Percentiles rank a stretch among this genome's conserved stretches.
Conservation (phyloP, 768 basidiomycete species). For the Lyophyllum atratum region DNA sequence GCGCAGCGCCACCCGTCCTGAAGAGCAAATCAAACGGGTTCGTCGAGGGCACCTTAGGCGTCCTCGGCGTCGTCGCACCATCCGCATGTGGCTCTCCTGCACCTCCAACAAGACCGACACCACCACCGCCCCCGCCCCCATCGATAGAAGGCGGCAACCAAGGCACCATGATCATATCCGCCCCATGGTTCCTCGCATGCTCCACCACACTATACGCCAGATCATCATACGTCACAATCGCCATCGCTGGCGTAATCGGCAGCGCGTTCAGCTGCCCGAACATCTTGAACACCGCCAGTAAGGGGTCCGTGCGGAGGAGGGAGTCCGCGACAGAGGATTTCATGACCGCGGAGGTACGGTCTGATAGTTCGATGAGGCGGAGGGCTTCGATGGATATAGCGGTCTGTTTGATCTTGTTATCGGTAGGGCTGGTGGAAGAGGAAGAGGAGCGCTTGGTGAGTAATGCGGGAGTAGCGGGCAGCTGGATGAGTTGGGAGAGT, state of each 20-base stretch:
- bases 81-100: not conserved
- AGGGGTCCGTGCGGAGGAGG: constrained; percentile 69
- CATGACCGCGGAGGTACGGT: constrained; percentile 88
- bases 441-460: constrained; percentile 14
- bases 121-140: not conserved
- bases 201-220: constrained; percentile 70
- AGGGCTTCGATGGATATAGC: constrained; percentile 79
- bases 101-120: too few relatives aligned
- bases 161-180: constrained; percentile 81
- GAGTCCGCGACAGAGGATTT: constrained; percentile 73
- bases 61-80: constrained; percentile 10
- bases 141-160: constrained; percentile 59
- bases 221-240: constrained; percentile 78
- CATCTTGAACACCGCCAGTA: constrained; percentile 73
- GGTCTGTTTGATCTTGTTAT: too few relatives aligned
- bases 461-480: constrained; percentile 23
- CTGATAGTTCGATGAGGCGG: constrained; percentile 82
- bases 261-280: constrained; percentile 76
- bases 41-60: constrained; percentile 23
- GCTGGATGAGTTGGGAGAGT: constrained; percentile 79
- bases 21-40: constrained; percentile 81
- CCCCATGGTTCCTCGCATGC: constrained; percentile 56
- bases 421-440: too few relatives aligned
- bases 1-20: constrained; percentile 21
- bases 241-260: constrained; percentile 61